These are phyloP conservation scores for Xylariaceae sp. DNA, from an alignment of 2,329 filamentous ascomycete genomes.

Conservation along the genomic window DNA sequence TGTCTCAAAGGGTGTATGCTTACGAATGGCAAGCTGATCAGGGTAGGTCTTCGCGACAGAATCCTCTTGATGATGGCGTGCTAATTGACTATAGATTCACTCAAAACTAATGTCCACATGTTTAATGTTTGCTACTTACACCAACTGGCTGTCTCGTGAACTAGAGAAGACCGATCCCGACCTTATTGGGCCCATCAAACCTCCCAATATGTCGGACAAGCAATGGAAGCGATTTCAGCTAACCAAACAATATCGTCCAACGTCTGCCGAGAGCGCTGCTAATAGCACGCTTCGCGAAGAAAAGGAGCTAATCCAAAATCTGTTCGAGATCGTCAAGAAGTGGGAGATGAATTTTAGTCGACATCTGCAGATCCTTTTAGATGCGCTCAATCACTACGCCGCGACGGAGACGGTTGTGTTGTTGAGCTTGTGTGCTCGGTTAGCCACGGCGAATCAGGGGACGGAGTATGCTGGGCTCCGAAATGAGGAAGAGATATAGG, in stretches of 20 bases:
- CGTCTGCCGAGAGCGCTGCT: constrained; percentile 34
- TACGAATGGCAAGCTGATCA: constrained; percentile 89
- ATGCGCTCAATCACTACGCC: constrained; percentile 94
- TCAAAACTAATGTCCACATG: constrained; percentile 96
- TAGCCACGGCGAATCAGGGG: constrained; percentile 79
- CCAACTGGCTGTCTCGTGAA: constrained; percentile 78
- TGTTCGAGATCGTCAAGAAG: constrained; percentile 82
- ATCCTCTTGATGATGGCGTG: constrained; percentile 3
- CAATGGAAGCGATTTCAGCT: constrained; percentile 58
- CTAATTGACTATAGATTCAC: constrained; percentile 65
- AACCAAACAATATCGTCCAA: constrained; percentile 40
- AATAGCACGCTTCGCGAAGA: constrained; percentile 37
- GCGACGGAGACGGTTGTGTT: constrained; percentile 96
- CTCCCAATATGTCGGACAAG: constrained; percentile 55
- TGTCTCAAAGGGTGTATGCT: constrained; percentile 99
- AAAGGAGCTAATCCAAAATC: constrained; percentile 60
- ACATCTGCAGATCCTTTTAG: constrained; percentile 88
- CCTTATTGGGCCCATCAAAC: constrained; percentile 56
- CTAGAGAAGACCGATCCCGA: constrained; percentile 81
- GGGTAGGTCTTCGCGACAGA: constrained; percentile 51
- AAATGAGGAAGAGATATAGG: constrained; percentile 54
- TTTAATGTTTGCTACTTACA: constrained; percentile 89
- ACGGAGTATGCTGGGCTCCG: constrained; percentile 59
- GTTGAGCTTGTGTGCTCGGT: constrained; percentile 75
- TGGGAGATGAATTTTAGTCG: constrained; percentile 92